phyloP scores from a whole-genome alignment of 106 monocot genomes.

The Acorus gramineus region DNA sequence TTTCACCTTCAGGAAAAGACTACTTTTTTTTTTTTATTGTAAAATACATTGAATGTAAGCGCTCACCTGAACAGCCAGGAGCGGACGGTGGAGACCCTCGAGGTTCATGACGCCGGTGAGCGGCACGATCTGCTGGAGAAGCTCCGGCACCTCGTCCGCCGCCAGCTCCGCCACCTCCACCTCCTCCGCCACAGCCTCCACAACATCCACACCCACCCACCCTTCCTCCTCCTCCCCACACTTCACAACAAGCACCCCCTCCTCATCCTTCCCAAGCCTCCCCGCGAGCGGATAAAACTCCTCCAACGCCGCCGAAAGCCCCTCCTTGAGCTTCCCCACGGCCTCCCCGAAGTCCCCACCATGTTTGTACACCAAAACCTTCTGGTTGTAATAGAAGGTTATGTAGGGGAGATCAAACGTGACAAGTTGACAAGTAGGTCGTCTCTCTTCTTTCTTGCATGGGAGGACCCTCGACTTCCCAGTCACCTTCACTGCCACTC shows the following conservation, averaged over 20 bases:
- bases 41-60: too few species aligned
- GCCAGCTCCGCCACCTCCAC: slow-evolving; percentile 53
- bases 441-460: slow-evolving; percentile 7
- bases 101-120: slow-evolving; percentile 92
- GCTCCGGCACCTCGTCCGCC: slow-evolving; percentile 21
- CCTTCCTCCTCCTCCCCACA: slow-evolving; percentile 26
- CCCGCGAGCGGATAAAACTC: slow-evolving; percentile 74
- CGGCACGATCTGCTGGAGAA: slow-evolving; percentile 76
- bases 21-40: too few species aligned
- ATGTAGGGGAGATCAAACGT: slow-evolving; percentile 96
- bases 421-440: slow-evolving; percentile 27
- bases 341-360: slow-evolving; percentile 14
- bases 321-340: slow-evolving; percentile 38
- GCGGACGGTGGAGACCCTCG: slow-evolving; percentile 63
- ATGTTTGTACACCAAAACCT: slow-evolving; percentile 68
- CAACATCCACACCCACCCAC: slow-evolving; percentile 45
- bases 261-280: slow-evolving; percentile 50
- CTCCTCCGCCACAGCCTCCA: slow-evolving; percentile 48
- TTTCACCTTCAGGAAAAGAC: too few species aligned
- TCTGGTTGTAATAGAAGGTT: slow-evolving; percentile 99
- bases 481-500: slow-evolving; percentile 27
- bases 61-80: slow-evolving; percentile 83
- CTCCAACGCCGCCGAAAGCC: slow-evolving; percentile 42
- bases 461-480: slow-evolving; percentile 40
- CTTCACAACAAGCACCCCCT: slow-evolving; percentile 46